A percentile compares a stretch with the other conserved stretches of the same genome.
These are phyloP conservation scores for Globisporangium camurandrum DNA, from an alignment of 352 stramenopile species.

Conservation along the genomic window DNA sequence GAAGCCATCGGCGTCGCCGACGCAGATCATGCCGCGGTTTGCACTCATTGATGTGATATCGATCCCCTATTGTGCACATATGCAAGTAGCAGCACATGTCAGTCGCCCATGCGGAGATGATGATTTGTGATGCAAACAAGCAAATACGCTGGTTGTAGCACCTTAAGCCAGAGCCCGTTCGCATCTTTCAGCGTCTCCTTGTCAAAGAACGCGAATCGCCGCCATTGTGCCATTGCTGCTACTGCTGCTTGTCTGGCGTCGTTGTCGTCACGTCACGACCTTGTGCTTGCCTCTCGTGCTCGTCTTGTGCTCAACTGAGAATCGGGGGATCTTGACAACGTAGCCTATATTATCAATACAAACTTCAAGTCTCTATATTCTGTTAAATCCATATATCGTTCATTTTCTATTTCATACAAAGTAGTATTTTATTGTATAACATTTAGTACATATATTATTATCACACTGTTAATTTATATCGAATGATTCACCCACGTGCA, in stretches of 20 bases:
- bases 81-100: conserved; percentile 1
- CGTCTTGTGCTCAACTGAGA: no score
- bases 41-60: conserved; percentile 84
- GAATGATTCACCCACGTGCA: no score
- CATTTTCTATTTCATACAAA: no score
- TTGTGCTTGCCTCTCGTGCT: no score
- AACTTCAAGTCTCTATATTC: no score
- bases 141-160: conserved; percentile 15
- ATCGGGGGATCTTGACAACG: no score
- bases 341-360: no score
- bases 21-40: conserved; percentile 80
- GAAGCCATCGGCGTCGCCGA: conserved; percentile 76
- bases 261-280: no score
- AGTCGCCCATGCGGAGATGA: neutral
- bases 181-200: conserved; percentile 82
- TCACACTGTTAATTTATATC: no score
- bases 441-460: no score
- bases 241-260: neutral
- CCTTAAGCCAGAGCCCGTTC: conserved; percentile 81
- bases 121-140: neutral
- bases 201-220: conserved; percentile 87
- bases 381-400: no score
- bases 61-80: conserved; percentile 45
- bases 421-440: no score
- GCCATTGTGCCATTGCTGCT: conserved; percentile 74